These are phyloP conservation scores for Caloboletus firmus DNA, from an alignment of 1,284 basidiomycete genomes.

Conservation along the genomic window DNA sequence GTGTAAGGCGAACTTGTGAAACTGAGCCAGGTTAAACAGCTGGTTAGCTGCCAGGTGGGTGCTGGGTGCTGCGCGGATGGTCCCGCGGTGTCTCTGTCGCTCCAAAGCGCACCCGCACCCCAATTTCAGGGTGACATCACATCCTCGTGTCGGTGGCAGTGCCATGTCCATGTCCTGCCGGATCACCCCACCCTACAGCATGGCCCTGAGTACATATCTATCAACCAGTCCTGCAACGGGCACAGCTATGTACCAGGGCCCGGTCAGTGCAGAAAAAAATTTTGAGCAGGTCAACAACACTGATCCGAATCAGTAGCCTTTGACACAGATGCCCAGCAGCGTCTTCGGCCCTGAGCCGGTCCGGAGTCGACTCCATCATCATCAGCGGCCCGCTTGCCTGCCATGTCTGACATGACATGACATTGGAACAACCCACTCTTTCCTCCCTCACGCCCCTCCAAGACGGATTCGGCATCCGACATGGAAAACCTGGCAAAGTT, in stretches of 20 bases:
- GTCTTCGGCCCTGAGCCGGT: not conserved
- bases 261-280: not conserved
- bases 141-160: slow-evolving; percentile 31
- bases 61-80: slow-evolving; percentile 15
- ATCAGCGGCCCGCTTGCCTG: slow-evolving; percentile 6
- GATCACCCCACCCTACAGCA: slow-evolving; percentile 8
- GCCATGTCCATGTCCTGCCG: slow-evolving; percentile 3
- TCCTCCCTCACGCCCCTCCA: not conserved
- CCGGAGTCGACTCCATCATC: slow-evolving; percentile 1
- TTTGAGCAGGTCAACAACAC: too few species aligned
- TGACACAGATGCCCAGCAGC: not conserved
- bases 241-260: not conserved
- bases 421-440: not conserved
- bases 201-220: not conserved
- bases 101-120: slow-evolving; percentile 6
- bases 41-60: slow-evolving; percentile 11
- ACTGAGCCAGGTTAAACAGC: slow-evolving; percentile 10
- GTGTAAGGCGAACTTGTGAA: slow-evolving; percentile 12
- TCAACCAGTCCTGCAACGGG: not conserved
- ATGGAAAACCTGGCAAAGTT: slow-evolving; percentile 51
- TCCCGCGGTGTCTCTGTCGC: slow-evolving; percentile 9
- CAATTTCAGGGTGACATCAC: slow-evolving; percentile 33
- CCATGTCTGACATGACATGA: not conserved
- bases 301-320: not conserved
- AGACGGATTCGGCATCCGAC: slow-evolving; percentile 1